phyloP scores from a whole-genome alignment of 257 asterid species.

The Gynochthodes officinalis region DNA sequence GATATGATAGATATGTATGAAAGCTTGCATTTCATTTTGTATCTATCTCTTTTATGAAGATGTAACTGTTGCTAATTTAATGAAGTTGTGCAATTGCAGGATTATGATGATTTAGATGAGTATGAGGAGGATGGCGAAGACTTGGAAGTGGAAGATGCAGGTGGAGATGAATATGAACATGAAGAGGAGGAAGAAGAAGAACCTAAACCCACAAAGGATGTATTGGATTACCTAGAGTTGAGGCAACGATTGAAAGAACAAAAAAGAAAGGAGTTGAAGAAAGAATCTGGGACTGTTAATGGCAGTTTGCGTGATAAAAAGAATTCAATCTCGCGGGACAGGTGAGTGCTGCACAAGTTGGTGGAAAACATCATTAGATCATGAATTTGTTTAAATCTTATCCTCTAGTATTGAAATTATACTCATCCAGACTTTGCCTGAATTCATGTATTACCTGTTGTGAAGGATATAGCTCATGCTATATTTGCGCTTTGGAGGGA shows the following conservation, averaged over 20 bases:
- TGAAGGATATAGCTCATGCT: no score
- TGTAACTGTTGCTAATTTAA: not conserved
- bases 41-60: not conserved
- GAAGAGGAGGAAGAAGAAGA: conserved; percentile 43
- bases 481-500: no score
- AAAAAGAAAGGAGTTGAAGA: conserved; percentile 60
- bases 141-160: conserved; percentile 49
- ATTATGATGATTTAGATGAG: conserved; percentile 53
- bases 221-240: conserved; percentile 62
- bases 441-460: not conserved
- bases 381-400: not conserved
- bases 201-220: conserved; percentile 66
- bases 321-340: conserved; percentile 44
- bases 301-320: conserved; percentile 40
- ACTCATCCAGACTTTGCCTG: not conserved
- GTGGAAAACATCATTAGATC: not conserved
- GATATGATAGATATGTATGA: conserved; percentile 21
- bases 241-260: conserved; percentile 71
- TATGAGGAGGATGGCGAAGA: conserved; percentile 70
- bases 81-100: conserved; percentile 38
- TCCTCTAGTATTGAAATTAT: not conserved
- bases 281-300: conserved; percentile 54
- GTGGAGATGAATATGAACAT: conserved; percentile 40
- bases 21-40: not conserved
- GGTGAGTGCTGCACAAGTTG: conserved; percentile 43